Evolutionary conservation across 2,329 filamentous ascomycete species (phyloP).

Genomic region (Aspergillus oerlinghausenensis): DNA sequence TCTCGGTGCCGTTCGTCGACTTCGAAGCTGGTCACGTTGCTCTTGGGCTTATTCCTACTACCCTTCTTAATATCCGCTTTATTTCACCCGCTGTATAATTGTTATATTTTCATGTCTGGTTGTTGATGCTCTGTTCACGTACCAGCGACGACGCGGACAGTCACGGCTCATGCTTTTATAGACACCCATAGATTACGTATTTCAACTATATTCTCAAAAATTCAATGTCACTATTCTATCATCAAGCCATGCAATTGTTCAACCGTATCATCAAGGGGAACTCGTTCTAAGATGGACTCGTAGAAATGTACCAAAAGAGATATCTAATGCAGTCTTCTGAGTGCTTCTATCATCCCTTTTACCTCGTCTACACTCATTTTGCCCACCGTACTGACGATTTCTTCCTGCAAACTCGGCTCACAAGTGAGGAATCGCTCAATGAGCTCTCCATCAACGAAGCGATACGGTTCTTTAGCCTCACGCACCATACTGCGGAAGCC

Average conservation of each 20-base stretch:
- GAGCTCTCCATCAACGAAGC: slow-evolving; percentile 90
- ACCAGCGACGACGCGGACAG: background rate
- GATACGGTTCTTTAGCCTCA: slow-evolving; percentile 68
- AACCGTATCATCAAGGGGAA: background rate
- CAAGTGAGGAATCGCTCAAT: slow-evolving; percentile 79
- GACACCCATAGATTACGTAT: background rate
- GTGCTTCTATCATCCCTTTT: slow-evolving; percentile 57
- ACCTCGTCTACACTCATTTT: slow-evolving; percentile 53
- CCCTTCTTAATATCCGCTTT: background rate
- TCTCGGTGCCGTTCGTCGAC: background rate
- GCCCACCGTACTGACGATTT: slow-evolving; percentile 49
- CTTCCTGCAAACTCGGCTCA: slow-evolving; percentile 53
- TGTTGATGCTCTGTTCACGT: background rate
- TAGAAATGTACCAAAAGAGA: background rate
- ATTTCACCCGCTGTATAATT: background rate
- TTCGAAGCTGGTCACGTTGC: background rate
- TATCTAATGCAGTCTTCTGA: slow-evolving; percentile 49
- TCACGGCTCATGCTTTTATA: background rate
- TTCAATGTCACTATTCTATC: background rate
- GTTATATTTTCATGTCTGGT: background rate
- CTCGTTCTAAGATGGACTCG: background rate
- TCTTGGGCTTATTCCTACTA: background rate
- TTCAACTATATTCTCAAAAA: background rate
- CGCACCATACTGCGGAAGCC: slow-evolving; percentile 70
- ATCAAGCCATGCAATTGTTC: background rate